Evolutionary conservation across 495 filamentous ascomycete species (phyloP).

Genomic region (Parmelia sp.): DNA sequence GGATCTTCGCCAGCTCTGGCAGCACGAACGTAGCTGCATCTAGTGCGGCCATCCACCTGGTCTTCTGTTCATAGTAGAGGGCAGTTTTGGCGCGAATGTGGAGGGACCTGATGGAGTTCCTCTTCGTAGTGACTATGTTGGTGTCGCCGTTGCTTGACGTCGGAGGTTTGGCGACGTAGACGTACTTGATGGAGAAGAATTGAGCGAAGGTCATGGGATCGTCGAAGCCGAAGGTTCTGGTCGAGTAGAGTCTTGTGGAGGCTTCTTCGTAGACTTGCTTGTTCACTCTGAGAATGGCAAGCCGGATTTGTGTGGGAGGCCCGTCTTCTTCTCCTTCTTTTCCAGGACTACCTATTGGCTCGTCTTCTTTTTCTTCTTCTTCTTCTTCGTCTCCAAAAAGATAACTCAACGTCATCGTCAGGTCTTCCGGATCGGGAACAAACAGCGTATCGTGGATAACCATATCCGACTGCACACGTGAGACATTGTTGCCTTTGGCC

Average conservation of each 20-base stretch:
- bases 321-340: not conserved
- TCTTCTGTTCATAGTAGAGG: not conserved
- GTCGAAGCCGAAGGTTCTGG: not conserved
- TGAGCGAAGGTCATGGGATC: not conserved
- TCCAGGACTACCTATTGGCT: not conserved
- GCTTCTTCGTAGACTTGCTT: not conserved
- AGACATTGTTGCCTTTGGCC: not conserved
- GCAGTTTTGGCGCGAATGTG: not conserved
- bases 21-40: not conserved
- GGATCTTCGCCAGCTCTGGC: not conserved
- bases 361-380: no score
- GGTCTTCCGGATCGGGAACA: not conserved
- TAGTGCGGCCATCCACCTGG: not conserved
- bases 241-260: not conserved
- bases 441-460: not conserved
- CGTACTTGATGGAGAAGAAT: not conserved
- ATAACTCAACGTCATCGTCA: no score
- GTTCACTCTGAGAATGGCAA: not conserved
- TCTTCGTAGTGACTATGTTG: not conserved
- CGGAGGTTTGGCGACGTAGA: not conserved
- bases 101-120: not conserved
- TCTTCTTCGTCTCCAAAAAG: no score
- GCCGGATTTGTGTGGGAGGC: not conserved
- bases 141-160: not conserved
- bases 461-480: not conserved